Evolutionary conservation across 2,329 filamentous ascomycete genomes (phyloP).

Genomic region (Onygenales sp.): DNA sequence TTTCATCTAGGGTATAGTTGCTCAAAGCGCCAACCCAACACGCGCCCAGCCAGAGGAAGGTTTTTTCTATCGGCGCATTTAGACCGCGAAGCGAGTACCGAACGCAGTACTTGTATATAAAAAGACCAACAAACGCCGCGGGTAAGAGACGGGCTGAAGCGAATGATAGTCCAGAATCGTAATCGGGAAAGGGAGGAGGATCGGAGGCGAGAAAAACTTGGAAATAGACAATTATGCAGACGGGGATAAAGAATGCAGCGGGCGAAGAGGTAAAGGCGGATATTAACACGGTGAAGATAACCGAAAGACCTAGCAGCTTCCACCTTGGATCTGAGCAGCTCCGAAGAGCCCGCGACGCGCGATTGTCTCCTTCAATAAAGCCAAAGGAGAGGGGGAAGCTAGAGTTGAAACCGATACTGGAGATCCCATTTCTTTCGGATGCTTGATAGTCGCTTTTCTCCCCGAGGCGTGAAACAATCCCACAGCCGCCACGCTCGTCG

Average conservation of each 20-base stretch:
- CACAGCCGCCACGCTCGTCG: constrained; percentile 47
- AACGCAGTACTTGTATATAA: constrained; percentile 47
- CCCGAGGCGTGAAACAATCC: constrained; percentile 44
- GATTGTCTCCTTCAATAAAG: constrained; percentile 35
- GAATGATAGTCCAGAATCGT: constrained; percentile 45
- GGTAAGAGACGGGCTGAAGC: constrained; percentile 50
- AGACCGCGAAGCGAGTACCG: constrained; percentile 40
- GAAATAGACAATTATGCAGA: constrained; percentile 49
- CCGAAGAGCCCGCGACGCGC: constrained; percentile 10
- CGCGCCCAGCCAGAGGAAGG: constrained; percentile 50
- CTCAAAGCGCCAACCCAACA: constrained; percentile 54
- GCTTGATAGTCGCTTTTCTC: constrained; percentile 40
- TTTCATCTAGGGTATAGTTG: constrained; percentile 55
- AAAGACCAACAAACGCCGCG: constrained; percentile 48
- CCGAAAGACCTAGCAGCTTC: constrained; percentile 46
- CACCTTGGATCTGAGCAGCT: constrained; percentile 48
- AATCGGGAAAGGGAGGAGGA: constrained; percentile 45
- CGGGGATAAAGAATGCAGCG: constrained; percentile 41
- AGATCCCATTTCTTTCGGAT: constrained; percentile 40
- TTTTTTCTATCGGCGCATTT: constrained; percentile 51
- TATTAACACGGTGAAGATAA: constrained; percentile 44
- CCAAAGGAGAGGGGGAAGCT: constrained; percentile 50
- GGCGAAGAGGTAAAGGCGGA: constrained; percentile 49
- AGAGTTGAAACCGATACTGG: constrained; percentile 44
- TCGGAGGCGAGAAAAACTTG: constrained; percentile 53